phyloP scores from a whole-genome alignment of 306 rosid genomes.

The Fragaria ananassa region DNA sequence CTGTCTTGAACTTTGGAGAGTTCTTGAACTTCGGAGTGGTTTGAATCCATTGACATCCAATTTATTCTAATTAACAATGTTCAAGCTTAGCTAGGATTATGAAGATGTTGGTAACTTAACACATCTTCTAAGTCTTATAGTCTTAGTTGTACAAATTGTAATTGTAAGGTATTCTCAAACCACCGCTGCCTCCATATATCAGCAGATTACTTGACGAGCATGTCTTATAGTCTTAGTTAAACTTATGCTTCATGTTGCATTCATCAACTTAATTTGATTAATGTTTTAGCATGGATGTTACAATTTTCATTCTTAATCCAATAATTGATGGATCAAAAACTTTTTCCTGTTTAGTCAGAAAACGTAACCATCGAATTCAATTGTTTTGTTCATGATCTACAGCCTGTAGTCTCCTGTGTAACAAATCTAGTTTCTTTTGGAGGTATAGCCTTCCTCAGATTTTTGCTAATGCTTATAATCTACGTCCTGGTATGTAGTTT shows the following conservation, averaged over 20 bases:
- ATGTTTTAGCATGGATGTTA: neutral
- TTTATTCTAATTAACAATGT: too few species aligned
- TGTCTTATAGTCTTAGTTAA: too few species aligned
- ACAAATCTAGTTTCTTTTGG: neutral
- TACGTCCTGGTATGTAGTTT: neutral
- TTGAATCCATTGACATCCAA: neutral
- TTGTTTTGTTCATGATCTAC: neutral
- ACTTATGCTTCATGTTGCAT: neutral
- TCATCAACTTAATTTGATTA: neutral
- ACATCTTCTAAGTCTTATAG: neutral
- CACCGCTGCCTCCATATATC: neutral
- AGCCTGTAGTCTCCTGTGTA: slow-evolving; percentile 16
- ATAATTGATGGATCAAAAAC: neutral
- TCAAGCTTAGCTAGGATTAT: neutral
- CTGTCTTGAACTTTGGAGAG: neutral
- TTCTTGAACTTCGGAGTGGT: neutral
- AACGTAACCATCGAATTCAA: neutral
- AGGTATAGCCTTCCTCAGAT: neutral
- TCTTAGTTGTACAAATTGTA: neutral
- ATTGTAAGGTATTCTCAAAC: neutral
- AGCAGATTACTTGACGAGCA: too few species aligned
- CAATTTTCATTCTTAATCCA: neutral
- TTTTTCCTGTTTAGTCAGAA: neutral
- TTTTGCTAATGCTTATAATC: neutral
- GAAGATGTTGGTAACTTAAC: neutral